These are phyloP conservation scores for Gaeumannomyces sp. DNA, from an alignment of 2,329 filamentous ascomycete species.

Conservation along the genomic window DNA sequence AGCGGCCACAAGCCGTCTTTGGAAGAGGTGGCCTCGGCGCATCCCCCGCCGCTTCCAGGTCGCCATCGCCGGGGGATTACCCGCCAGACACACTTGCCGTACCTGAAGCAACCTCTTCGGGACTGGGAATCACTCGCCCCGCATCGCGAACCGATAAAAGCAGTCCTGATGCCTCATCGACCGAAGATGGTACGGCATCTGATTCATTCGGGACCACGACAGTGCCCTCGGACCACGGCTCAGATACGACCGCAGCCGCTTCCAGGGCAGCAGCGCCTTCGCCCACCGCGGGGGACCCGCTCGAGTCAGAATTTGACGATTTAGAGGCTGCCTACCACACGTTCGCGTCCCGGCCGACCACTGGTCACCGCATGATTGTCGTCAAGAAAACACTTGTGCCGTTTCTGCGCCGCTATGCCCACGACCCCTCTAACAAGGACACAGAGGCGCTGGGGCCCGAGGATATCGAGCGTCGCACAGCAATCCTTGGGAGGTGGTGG, in stretches of 20 bases:
- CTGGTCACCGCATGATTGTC: slow-evolving; percentile 65
- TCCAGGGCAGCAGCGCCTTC: slow-evolving; percentile 30
- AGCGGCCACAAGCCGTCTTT: slow-evolving; percentile 36
- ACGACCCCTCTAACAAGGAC: slow-evolving; percentile 56
- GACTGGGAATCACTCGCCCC: neutral
- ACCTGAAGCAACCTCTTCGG: neutral
- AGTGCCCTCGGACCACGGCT: slow-evolving; percentile 22
- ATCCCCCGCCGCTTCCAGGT: slow-evolving; percentile 3
- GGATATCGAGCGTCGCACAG: slow-evolving; percentile 73
- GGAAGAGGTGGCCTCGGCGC: slow-evolving; percentile 26
- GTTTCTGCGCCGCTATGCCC: slow-evolving; percentile 65
- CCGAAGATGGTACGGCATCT: neutral
- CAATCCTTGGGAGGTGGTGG: slow-evolving; percentile 90
- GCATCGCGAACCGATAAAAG: neutral
- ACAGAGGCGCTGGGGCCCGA: slow-evolving; percentile 58
- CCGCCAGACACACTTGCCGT: neutral
- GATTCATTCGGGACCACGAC: slow-evolving; percentile 2
- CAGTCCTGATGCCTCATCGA: neutral
- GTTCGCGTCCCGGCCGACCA: slow-evolving; percentile 66
- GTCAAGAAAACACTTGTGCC: slow-evolving; percentile 68
- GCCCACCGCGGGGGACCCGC: slow-evolving; percentile 38
- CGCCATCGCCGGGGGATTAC: neutral
- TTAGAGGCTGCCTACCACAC: slow-evolving; percentile 42
- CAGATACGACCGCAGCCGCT: slow-evolving; percentile 34
- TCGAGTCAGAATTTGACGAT: slow-evolving; percentile 49